These are phyloP conservation scores for Fusarium solani-melongenae DNA, from an alignment of 2,329 filamentous ascomycete species.

Conservation along the genomic window DNA sequence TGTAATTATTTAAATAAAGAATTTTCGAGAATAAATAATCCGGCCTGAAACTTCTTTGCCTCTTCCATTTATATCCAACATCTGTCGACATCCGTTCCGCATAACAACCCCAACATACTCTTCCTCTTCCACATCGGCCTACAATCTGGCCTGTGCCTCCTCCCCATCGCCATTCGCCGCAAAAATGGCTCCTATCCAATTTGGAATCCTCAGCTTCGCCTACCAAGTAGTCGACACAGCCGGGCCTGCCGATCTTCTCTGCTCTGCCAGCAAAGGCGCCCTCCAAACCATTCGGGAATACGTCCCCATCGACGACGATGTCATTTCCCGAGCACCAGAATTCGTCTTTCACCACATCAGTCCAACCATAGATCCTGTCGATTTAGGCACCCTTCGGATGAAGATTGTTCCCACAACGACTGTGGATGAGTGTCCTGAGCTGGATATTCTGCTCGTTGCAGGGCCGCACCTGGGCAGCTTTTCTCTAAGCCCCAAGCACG, in stretches of 20 bases:
- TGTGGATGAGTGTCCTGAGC: background rate
- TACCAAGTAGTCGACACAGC: constrained; percentile 47
- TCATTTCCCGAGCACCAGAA: background rate
- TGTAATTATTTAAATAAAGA: background rate
- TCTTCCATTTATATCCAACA: background rate
- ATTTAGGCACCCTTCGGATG: background rate
- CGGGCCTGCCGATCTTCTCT: constrained; percentile 45
- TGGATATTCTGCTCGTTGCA: background rate
- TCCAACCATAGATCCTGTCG: background rate
- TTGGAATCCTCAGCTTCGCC: constrained; percentile 32
- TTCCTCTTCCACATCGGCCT: background rate
- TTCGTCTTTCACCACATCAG: background rate
- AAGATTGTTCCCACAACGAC: background rate
- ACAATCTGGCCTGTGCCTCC: too few relatives aligned
- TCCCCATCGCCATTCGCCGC: background rate
- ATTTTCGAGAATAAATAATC: background rate
- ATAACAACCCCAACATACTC: background rate
- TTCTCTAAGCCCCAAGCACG: background rate
- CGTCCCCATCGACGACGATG: background rate
- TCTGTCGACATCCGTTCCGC: background rate
- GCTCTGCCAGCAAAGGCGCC: constrained; percentile 31
- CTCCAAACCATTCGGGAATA: background rate
- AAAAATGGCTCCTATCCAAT: background rate
- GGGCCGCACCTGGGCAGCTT: background rate
- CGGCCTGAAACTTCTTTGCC: background rate